A percentile compares a stretch with the other conserved stretches of the same genome.
These are phyloP conservation scores for Saxophila tyrrhenica DNA, from an alignment of 495 filamentous ascomycete species.

Conservation along the genomic window DNA sequence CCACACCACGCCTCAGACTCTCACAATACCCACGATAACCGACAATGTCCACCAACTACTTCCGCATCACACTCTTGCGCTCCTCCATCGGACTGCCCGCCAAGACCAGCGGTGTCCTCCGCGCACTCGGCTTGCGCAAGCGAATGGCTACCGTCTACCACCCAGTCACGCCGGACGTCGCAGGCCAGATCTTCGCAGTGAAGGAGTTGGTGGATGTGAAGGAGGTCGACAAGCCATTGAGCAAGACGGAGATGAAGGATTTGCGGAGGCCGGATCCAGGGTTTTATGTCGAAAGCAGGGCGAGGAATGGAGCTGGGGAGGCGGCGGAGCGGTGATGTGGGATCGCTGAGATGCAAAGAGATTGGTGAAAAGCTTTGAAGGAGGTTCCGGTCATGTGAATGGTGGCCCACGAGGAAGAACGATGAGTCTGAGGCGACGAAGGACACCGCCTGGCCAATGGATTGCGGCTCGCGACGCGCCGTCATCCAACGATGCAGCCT, in stretches of 20 bases:
- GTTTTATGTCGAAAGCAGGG: conserved; percentile 64
- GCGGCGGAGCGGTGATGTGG: neutral
- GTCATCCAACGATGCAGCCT: too few relatives aligned
- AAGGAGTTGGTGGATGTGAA: conserved; percentile 86
- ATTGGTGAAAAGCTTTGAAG: too few relatives aligned
- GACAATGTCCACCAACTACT: conserved; percentile 44
- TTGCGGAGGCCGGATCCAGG: conserved; percentile 71
- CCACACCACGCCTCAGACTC: neutral
- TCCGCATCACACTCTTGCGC: conserved; percentile 89
- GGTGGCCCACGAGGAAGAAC: too few relatives aligned
- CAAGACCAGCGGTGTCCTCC: conserved; percentile 70
- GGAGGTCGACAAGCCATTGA: conserved; percentile 65
- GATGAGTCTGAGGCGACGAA: too few relatives aligned
- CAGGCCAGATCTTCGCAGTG: conserved; percentile 94
- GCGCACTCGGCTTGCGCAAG: conserved; percentile 78
- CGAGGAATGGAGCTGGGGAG: neutral
- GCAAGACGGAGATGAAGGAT: conserved; percentile 58
- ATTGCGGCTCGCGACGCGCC: too few relatives aligned
- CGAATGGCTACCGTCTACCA: conserved; percentile 87
- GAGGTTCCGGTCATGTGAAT: too few relatives aligned
- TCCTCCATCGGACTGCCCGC: conserved; percentile 84
- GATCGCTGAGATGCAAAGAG: too few relatives aligned
- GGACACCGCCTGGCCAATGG: too few relatives aligned
- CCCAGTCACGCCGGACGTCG: conserved; percentile 67
- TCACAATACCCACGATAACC: neutral